Conservation (phyloP, 1,284 basidiomycete species). For the Puccinia novopanici region DNA sequence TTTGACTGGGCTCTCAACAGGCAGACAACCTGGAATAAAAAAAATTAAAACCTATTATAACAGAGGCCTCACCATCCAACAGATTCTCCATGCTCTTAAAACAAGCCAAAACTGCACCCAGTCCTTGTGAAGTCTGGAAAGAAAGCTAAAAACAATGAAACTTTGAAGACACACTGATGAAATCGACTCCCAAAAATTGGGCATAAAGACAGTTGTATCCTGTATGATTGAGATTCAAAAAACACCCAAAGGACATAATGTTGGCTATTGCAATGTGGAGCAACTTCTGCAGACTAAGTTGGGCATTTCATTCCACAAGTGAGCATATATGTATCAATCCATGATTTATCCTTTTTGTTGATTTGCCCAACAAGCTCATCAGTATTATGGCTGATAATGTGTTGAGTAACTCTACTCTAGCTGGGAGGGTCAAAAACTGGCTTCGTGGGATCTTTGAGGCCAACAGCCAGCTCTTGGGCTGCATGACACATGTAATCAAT, state of each 20-base stretch:
- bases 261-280: neutral
- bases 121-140: neutral
- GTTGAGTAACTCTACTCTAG: neutral
- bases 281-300: neutral
- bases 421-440: neutral
- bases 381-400: conserved; percentile 14
- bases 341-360: too few relatives aligned
- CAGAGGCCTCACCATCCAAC: neutral
- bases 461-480: neutral
- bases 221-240: neutral
- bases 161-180: neutral
- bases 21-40: neutral
- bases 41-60: neutral
- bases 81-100: neutral
- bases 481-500: conserved; percentile 6
- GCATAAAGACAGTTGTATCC: neutral
- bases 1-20: neutral
- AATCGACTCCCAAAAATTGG: neutral
- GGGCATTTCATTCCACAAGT: neutral
- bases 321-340: neutral
- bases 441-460: neutral
- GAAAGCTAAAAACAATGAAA: neutral
- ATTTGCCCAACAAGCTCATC: neutral
- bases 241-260: neutral
- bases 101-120: neutral